phyloP scores from a whole-genome alignment of 2,329 filamentous ascomycete species.

The Fusarium subglutinans region DNA sequence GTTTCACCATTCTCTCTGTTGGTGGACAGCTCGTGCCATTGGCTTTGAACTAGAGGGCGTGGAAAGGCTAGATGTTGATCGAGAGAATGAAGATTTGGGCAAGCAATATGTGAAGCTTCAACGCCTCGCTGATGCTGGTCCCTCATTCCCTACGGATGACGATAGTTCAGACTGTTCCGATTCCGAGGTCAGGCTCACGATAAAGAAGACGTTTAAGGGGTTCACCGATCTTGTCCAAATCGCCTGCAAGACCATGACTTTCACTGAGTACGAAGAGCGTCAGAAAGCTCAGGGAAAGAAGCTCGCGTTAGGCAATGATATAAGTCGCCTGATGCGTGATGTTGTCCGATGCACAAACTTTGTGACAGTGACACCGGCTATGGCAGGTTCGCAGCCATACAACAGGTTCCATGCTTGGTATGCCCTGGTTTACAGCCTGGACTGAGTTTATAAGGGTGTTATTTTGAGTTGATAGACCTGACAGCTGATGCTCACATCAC shows the following conservation, averaged over 20 bases:
- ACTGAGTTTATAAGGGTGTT: no score
- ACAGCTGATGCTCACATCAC: no score
- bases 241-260: background rate
- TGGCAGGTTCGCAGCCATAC: background rate
- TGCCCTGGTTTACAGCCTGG: no score
- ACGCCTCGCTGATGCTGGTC: background rate
- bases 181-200: background rate
- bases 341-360: background rate
- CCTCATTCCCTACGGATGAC: background rate
- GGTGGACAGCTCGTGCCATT: background rate
- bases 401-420: background rate
- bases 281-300: background rate
- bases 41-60: background rate
- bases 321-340: background rate
- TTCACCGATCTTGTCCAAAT: background rate
- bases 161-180: rapidly evolving
- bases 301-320: background rate
- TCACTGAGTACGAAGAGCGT: background rate
- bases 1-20: background rate
- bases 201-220: background rate
- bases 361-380: background rate
- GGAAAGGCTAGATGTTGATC: background rate
- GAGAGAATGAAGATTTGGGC: background rate
- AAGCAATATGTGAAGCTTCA: background rate
- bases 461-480: no score